phyloP scores from a whole-genome alignment of 768 basidiomycete genomes.

The Artomyces pyxidatus region DNA sequence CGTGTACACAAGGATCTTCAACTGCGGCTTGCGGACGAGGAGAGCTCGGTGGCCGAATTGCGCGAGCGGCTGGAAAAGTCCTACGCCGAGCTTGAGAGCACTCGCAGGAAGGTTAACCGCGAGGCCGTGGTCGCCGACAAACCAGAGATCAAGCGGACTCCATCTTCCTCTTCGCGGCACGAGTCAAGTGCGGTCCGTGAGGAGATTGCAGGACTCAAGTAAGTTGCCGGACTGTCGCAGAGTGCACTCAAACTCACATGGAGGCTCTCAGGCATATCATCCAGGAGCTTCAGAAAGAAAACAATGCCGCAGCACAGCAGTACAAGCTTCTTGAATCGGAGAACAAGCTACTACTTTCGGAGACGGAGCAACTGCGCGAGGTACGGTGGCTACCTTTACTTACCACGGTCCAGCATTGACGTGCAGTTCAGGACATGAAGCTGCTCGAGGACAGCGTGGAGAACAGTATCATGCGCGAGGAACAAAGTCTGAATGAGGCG shows the following conservation, averaged over 20 bases:
- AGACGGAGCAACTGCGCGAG: slow-evolving; percentile 67
- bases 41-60: slow-evolving; percentile 16
- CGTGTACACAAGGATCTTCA: slow-evolving; percentile 1
- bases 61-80: slow-evolving; percentile 30
- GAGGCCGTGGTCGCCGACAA: slow-evolving; percentile 41
- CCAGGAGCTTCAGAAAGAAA: slow-evolving; percentile 83
- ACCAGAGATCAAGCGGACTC: slow-evolving; percentile 22
- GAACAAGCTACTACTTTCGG: slow-evolving; percentile 59
- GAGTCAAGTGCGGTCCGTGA: slow-evolving; percentile 42
- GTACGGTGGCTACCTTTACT: slow-evolving; percentile 26
- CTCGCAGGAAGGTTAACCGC: slow-evolving; percentile 53
- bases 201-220: slow-evolving; percentile 84
- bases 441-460: slow-evolving; percentile 72
- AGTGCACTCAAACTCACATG: neutral
- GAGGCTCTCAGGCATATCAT: slow-evolving; percentile 61
- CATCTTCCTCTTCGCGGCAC: slow-evolving; percentile 30
- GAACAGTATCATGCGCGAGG: slow-evolving; percentile 45
- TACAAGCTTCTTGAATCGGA: slow-evolving; percentile 71
- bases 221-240: slow-evolving; percentile 15
- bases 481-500: slow-evolving; percentile 27
- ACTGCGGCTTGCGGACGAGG: slow-evolving; percentile 6
- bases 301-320: slow-evolving; percentile 47
- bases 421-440: slow-evolving; percentile 51
- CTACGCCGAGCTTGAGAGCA: slow-evolving; percentile 43
- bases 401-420: neutral